phyloP scores from a whole-genome alignment of 345 rosid species.

The Turritis glabra region DNA sequence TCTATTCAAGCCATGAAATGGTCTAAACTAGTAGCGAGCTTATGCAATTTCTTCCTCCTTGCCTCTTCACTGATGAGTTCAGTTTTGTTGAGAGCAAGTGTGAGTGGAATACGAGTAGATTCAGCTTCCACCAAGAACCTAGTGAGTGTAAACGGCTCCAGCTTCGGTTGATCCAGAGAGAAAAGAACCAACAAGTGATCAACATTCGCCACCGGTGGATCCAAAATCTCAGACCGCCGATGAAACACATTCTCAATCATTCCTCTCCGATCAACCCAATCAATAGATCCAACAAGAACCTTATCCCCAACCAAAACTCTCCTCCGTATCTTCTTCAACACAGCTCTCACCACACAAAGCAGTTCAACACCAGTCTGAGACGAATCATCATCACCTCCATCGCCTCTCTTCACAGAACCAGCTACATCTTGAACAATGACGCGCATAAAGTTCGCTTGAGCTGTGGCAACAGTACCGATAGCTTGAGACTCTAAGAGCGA shows the following conservation, averaged over 20 bases:
- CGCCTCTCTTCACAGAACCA: conserved; percentile 10
- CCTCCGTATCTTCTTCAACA: conserved; percentile 90
- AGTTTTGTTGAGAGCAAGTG: conserved; percentile 74
- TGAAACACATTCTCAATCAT: conserved; percentile 87
- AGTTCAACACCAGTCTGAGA: conserved; percentile 57
- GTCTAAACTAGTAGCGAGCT: background rate
- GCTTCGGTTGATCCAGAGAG: conserved; percentile 76
- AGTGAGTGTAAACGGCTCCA: conserved; percentile 76
- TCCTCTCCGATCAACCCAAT: conserved; percentile 87
- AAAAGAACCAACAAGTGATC: conserved; percentile 77
- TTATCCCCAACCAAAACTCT: conserved; percentile 87
- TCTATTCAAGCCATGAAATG: no score
- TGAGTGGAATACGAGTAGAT: conserved; percentile 73
- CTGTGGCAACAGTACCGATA: conserved; percentile 74
- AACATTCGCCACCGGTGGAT: conserved; percentile 93
- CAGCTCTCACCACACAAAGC: conserved; percentile 87
- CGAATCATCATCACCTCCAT: conserved; percentile 23
- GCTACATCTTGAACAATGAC: conserved; percentile 55
- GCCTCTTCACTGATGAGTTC: conserved; percentile 78
- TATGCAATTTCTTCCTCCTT: background rate
- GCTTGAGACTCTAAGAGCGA: conserved; percentile 77
- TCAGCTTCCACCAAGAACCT: conserved; percentile 91
- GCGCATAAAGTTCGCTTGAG: conserved; percentile 99
- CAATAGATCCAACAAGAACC: conserved; percentile 82
- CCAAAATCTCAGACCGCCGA: conserved; percentile 59